Evolutionary conservation across 2,329 filamentous ascomycete genomes (phyloP).

Genomic region (Aplosporella prunicola): DNA sequence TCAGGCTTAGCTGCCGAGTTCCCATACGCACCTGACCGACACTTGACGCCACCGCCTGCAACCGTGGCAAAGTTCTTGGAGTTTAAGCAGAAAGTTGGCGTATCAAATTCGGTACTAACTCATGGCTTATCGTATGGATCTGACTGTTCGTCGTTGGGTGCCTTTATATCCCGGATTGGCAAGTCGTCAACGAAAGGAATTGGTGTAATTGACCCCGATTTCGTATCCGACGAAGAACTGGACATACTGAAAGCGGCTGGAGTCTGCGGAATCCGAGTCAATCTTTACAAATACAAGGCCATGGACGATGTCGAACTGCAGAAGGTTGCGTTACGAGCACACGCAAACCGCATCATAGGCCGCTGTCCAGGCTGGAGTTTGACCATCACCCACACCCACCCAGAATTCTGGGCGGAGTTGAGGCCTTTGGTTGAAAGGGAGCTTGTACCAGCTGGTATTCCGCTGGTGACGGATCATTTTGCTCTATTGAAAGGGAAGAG

Average conservation of each 20-base stretch:
- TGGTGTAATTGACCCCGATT: constrained; percentile 24
- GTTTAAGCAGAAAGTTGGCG: constrained; percentile 19
- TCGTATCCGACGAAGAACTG: constrained; percentile 16
- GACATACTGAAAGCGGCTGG: constrained; percentile 20
- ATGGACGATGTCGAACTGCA: constrained; percentile 30
- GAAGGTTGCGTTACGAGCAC: constrained; percentile 22
- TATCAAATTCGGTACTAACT: constrained; percentile 28
- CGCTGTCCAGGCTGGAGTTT: constrained; percentile 21
- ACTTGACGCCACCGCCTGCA: constrained; percentile 22
- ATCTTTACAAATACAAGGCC: constrained; percentile 28
- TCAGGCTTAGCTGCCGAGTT: constrained; percentile 12
- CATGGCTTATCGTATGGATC: constrained; percentile 31
- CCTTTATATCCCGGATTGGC: constrained; percentile 23
- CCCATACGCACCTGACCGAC: constrained; percentile 18
- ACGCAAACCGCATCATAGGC: constrained; percentile 17
- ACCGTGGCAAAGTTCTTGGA: constrained; percentile 18
- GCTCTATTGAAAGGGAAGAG: constrained; percentile 27
- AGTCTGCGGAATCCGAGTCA: constrained; percentile 28
- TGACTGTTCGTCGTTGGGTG: constrained; percentile 25
- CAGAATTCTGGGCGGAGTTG: constrained; percentile 22
- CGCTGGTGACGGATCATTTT: constrained; percentile 31
- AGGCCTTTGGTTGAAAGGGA: constrained; percentile 17
- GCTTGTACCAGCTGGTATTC: constrained; percentile 15
- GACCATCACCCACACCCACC: constrained; percentile 24
- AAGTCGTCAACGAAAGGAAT: constrained; percentile 19